Evolutionary conservation across 495 filamentous ascomycete species (phyloP), one percentile per base, ranked within the genome.

Genomic region (Penicillium crystallinum): DNA sequence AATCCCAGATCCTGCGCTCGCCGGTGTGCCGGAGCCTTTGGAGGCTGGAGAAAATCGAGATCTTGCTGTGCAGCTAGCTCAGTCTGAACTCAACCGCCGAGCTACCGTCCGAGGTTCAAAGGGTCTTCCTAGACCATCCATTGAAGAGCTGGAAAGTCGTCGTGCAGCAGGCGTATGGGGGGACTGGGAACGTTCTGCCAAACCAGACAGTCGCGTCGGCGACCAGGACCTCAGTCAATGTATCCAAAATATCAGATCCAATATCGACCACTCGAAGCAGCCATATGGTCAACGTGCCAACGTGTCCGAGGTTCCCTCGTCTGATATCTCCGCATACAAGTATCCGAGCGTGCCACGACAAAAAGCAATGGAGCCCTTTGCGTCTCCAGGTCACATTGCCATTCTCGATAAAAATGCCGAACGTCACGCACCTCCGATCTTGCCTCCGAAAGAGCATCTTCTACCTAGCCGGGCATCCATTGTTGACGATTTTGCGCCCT

Each of bases 31-130:
- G 7, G 63, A 78, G 46, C 68, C 83, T 6, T 68, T 96, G 18
- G 84, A 88, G 62, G 88, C 86, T 4, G 78, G 73, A 10, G 80
- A 88, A 45, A 77, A 95, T 52, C 77, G 80, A 49, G 84, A 90
- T 29, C 76, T 96, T 33, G 90, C 90, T 8, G 86, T 95, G 6
- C 78, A 85, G 54, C 58, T 95, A 31, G 89, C 89, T 0, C 81
- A 84, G 47, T 83, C 77, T 17, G 89, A 95, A 66, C 81, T 92
- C 38, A 75, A 68, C 41, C 80, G 89, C 42, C 75, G 90, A 54
- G 83, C 85, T 48, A 78, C 78, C 7, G 75, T 77, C 11, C 73
- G 79, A 43, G 76, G 73, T 47, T 76, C 79, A 5, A 78, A 75
- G 10, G 73, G 81, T 7, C 70, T 79, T 73, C 79, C 9, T 79